A percentile compares a stretch with the other conserved stretches of the same genome.
These are phyloP conservation scores for Solanum lignicaule DNA, from an alignment of 257 asterid species.

Conservation along the genomic window DNA sequence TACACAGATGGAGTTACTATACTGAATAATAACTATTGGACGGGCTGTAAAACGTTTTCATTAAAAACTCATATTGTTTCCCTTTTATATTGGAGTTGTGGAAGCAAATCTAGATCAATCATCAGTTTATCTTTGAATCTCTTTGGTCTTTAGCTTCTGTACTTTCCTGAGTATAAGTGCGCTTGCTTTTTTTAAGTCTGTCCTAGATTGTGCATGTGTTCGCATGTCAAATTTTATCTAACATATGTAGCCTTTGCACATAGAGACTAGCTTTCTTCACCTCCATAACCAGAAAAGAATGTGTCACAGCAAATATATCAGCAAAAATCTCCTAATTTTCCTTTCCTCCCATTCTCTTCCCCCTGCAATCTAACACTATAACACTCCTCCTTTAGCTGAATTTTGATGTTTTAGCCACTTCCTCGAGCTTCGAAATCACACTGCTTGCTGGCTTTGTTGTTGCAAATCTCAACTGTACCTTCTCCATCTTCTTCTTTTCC, in stretches of 20 bases:
- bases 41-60: not conserved
- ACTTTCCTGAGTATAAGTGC: not conserved
- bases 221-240: not conserved
- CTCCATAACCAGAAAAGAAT: conserved; percentile 56
- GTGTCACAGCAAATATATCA: conserved; percentile 39
- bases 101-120: not conserved
- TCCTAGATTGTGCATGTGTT: not conserved
- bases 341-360: conserved; percentile 52
- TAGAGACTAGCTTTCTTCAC: conserved; percentile 42
- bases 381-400: conserved; percentile 56
- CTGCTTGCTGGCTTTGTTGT: conserved; percentile 50
- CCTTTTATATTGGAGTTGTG: not conserved
- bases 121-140: not conserved
- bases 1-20: not conserved
- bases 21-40: not conserved
- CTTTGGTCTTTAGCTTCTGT: not conserved
- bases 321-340: conserved; percentile 58
- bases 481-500: conserved; percentile 37
- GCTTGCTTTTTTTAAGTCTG: not conserved
- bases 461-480: conserved; percentile 45
- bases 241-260: not conserved
- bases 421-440: conserved; percentile 59
- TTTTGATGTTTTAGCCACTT: conserved; percentile 44
- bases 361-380: conserved; percentile 55
- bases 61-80: not conserved